Evolutionary conservation across 768 basidiomycete species (phyloP).

Genomic region (Suillus discolor): DNA sequence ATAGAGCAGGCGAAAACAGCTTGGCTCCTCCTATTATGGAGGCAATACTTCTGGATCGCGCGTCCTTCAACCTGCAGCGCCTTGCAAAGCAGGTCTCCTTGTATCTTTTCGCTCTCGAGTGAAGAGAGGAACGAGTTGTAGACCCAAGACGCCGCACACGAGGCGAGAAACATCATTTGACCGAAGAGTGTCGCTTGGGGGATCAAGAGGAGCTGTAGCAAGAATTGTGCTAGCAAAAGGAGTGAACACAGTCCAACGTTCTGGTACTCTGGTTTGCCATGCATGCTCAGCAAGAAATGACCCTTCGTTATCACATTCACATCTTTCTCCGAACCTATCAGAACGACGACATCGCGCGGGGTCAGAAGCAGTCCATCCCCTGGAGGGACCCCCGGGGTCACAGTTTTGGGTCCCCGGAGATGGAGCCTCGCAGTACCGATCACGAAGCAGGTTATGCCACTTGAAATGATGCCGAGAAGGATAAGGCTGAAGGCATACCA

Average conservation of each 20-base stretch:
- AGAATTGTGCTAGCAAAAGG: slow-evolving; percentile 34
- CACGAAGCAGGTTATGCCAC: slow-evolving; percentile 30
- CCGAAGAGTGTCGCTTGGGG: slow-evolving; percentile 38
- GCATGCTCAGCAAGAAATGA: slow-evolving; percentile 25
- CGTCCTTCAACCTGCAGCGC: slow-evolving; percentile 15
- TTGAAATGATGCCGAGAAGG: slow-evolving; percentile 35
- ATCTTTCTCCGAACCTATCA: slow-evolving; percentile 34
- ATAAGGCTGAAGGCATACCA: slow-evolving; percentile 37
- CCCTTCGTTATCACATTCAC: slow-evolving; percentile 36
- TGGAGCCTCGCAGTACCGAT: slow-evolving; percentile 32
- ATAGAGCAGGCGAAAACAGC: slow-evolving; percentile 28
- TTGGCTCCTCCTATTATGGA: slow-evolving; percentile 25
- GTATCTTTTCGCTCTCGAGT: slow-evolving; percentile 38
- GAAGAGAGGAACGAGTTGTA: slow-evolving; percentile 40
- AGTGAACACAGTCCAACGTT: slow-evolving; percentile 31
- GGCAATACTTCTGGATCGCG: slow-evolving; percentile 21
- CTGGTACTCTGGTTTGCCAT: slow-evolving; percentile 17
- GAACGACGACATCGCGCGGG: slow-evolving; percentile 27
- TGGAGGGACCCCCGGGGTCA: slow-evolving; percentile 27
- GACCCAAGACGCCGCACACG: slow-evolving; percentile 35
- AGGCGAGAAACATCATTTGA: slow-evolving; percentile 35
- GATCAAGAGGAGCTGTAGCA: slow-evolving; percentile 37
- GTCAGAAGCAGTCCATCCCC: slow-evolving; percentile 36
- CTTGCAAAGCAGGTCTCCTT: slow-evolving; percentile 20
- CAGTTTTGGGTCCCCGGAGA: slow-evolving; percentile 17